Percentiles rank a stretch among this genome's conserved stretches.
Conservation (phyloP, 1,284 basidiomycete species). For the Pseudozyma sp. region DNA sequence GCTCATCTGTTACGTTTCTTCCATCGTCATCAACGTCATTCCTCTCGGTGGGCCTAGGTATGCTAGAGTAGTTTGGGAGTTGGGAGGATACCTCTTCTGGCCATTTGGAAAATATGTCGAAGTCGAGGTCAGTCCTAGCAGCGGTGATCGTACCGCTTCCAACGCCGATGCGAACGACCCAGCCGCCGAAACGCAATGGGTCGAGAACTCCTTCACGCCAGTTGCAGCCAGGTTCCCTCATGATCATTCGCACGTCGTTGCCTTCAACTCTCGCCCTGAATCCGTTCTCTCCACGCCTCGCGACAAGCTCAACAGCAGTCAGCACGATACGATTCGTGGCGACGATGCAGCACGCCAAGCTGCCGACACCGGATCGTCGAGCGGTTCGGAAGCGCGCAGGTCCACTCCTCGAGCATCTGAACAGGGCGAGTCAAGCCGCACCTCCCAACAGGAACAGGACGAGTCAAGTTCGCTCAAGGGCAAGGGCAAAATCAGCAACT, state of each 20-base stretch:
- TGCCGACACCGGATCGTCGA: slow-evolving; percentile 37
- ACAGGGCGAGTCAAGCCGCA: slow-evolving; percentile 28
- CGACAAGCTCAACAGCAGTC: slow-evolving; percentile 35
- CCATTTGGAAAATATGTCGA: slow-evolving; percentile 99
- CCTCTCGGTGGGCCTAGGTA: slow-evolving; percentile 85
- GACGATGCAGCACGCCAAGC: slow-evolving; percentile 12
- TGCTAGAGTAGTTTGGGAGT: slow-evolving; percentile 85
- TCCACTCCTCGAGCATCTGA: slow-evolving; percentile 39
- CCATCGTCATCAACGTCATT: slow-evolving; percentile 78
- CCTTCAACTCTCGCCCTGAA: slow-evolving; percentile 51
- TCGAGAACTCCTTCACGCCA: slow-evolving; percentile 64
- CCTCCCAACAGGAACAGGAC: slow-evolving; percentile 35
- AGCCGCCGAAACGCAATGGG: slow-evolving; percentile 68
- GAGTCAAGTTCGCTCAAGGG: slow-evolving; percentile 52
- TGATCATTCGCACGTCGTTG: slow-evolving; percentile 53
- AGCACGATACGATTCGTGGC: slow-evolving; percentile 29
- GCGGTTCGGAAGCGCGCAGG: slow-evolving; percentile 34
- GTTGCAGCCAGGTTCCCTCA: slow-evolving; percentile 61
- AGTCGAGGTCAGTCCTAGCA: slow-evolving; percentile 72
- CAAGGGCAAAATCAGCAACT: slow-evolving; percentile 45
- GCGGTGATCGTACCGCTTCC: slow-evolving; percentile 51
- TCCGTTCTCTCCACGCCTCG: slow-evolving; percentile 25
- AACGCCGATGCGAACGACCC: slow-evolving; percentile 17
- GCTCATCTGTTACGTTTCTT: slow-evolving; percentile 77
- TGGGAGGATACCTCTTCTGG: slow-evolving; percentile 97